A percentile compares a stretch with the other conserved stretches of the same genome.
Conservation (phyloP, 495 filamentous ascomycete genomes). For the Trichodelitschia bisporula region DNA sequence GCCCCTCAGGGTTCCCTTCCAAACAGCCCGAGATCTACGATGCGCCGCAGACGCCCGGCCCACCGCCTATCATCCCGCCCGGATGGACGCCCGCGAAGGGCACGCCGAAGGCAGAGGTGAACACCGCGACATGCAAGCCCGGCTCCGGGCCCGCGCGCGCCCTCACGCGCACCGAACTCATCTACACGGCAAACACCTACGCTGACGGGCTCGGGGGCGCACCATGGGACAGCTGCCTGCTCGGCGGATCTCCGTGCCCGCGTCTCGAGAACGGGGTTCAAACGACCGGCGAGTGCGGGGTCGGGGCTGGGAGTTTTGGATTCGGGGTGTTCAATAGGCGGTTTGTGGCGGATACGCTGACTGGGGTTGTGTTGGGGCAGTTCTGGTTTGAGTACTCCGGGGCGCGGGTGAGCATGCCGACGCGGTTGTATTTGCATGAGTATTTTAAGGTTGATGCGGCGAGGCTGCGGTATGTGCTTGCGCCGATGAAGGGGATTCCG, state of each 20-base stretch:
- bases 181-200: background rate
- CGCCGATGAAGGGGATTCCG: too few species aligned
- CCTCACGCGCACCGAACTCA: background rate
- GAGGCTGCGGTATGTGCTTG: too few species aligned
- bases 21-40: background rate
- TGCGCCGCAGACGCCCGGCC: background rate
- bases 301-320: background rate
- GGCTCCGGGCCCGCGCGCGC: background rate
- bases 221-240: background rate
- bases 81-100: background rate
- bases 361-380: background rate
- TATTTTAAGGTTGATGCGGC: background rate
- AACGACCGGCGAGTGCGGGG: background rate
- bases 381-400: background rate
- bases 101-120: background rate
- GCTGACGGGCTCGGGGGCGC: background rate
- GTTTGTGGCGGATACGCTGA: background rate
- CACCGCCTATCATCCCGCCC: background rate
- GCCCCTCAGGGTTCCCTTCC: background rate
- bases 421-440: background rate
- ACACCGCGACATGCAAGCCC: background rate
- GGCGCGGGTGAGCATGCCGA: background rate
- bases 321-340: background rate
- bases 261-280: background rate
- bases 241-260: background rate